These are phyloP conservation scores for Verticillium isaacii DNA, from an alignment of 2,329 filamentous ascomycete species.

Conservation along the genomic window DNA sequence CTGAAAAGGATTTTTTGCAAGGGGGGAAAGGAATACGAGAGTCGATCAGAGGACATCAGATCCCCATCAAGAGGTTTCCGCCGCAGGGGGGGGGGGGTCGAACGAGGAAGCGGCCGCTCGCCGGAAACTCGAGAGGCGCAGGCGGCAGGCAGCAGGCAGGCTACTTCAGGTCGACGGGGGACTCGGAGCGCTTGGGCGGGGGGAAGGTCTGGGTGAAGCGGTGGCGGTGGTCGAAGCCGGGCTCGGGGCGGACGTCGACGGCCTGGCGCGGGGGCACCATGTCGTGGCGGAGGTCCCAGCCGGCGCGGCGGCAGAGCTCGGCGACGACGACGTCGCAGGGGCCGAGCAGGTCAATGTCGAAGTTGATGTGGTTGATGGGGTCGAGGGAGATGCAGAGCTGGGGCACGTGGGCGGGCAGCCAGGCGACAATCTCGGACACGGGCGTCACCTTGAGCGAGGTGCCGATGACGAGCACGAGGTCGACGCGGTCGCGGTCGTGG, in stretches of 20 bases:
- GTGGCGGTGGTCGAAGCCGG: constrained; percentile 41
- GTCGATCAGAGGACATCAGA: not conserved
- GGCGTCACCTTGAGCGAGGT: constrained; percentile 94
- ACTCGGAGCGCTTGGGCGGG: constrained; percentile 1
- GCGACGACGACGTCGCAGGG: constrained; percentile 89
- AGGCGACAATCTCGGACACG: constrained; percentile 84
- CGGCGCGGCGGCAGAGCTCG: constrained; percentile 76
- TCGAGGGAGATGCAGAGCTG: constrained; percentile 88
- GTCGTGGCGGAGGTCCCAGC: constrained; percentile 75
- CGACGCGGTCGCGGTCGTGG: constrained; percentile 73
- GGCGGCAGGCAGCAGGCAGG: not conserved
- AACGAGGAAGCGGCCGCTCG: too few species aligned
- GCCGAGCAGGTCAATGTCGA: constrained; percentile 93
- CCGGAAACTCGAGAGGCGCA: too few species aligned
- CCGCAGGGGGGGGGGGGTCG: too few species aligned
- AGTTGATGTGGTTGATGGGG: constrained; percentile 83
- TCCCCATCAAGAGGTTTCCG: too few species aligned
- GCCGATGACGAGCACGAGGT: constrained; percentile 92
- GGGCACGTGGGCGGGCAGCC: constrained; percentile 72
- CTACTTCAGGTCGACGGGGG: not conserved
- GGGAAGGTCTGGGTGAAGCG: constrained; percentile 26
- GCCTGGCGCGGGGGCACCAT: constrained; percentile 71
- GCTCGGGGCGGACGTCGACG: constrained; percentile 48
- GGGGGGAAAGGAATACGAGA: not conserved
- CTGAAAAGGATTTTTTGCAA: constrained; percentile 3